These are phyloP conservation scores for Lizonia empirigonia DNA, from an alignment of 2,329 filamentous ascomycete genomes.

Conservation along the genomic window DNA sequence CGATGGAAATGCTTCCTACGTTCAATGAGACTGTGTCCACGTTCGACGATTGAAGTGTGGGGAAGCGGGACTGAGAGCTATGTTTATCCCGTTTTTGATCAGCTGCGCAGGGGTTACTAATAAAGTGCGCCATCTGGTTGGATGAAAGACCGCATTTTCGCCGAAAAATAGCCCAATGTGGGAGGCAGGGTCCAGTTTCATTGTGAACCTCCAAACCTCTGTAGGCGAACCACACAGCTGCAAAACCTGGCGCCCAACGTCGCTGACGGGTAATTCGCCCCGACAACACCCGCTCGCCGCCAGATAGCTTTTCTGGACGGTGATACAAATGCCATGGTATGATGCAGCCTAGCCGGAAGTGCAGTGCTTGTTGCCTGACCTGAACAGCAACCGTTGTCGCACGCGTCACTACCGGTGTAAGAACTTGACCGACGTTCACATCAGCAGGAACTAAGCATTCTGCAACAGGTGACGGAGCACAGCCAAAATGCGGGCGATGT, in stretches of 20 bases:
- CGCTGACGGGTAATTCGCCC: slow-evolving; percentile 29
- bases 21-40: slow-evolving; percentile 18
- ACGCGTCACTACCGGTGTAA: slow-evolving; percentile 48
- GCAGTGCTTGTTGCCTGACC: slow-evolving; percentile 19
- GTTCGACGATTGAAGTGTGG: slow-evolving; percentile 24
- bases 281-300: slow-evolving; percentile 19
- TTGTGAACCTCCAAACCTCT: slow-evolving; percentile 17
- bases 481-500: slow-evolving; percentile 43
- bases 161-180: background rate
- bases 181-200: background rate
- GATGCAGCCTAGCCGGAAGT: background rate
- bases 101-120: background rate
- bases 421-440: background rate
- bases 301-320: slow-evolving; percentile 10
- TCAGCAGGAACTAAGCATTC: slow-evolving; percentile 19
- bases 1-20: slow-evolving; percentile 1
- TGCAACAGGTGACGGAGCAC: slow-evolving; percentile 42
- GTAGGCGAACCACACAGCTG: slow-evolving; percentile 21
- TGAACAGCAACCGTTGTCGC: slow-evolving; percentile 45
- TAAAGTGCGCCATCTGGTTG: slow-evolving; percentile 20
- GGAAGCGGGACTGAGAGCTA: slow-evolving; percentile 21
- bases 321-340: slow-evolving; percentile 45
- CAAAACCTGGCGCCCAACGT: slow-evolving; percentile 12
- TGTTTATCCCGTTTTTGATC: slow-evolving; percentile 16
- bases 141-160: background rate